Evolutionary conservation across 2,329 filamentous ascomycete species (phyloP).

Genomic region (Dendryphion nanum): DNA sequence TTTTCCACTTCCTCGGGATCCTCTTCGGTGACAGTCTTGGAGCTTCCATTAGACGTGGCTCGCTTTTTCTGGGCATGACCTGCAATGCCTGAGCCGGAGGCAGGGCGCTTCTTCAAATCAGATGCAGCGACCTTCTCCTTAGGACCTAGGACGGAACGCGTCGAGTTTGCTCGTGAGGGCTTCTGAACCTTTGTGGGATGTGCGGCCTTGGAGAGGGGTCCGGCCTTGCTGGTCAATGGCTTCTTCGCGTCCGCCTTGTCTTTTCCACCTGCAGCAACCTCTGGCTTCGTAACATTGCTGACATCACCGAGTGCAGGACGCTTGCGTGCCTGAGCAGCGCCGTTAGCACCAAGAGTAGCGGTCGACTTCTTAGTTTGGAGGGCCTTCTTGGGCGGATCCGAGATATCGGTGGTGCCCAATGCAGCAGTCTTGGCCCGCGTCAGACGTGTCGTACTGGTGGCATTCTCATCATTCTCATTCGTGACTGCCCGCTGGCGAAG

Average conservation of each 20-base stretch:
- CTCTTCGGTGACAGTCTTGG: constrained; percentile 54
- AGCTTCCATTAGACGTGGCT: constrained; percentile 53
- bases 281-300: constrained; percentile 87
- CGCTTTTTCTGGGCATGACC: constrained; percentile 67
- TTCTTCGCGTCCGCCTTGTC: constrained; percentile 70
- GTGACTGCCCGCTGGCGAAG: constrained; percentile 72
- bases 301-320: constrained; percentile 88
- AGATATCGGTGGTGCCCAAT: constrained; percentile 52
- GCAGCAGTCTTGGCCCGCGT: constrained; percentile 91
- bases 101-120: constrained; percentile 70
- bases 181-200: constrained; percentile 84
- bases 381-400: constrained; percentile 58
- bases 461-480: constrained; percentile 95
- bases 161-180: constrained; percentile 57
- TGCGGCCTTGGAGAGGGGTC: constrained; percentile 72
- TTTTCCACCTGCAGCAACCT: constrained; percentile 44
- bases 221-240: constrained; percentile 55
- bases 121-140: constrained; percentile 64
- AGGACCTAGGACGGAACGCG: constrained; percentile 60
- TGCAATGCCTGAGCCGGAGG: constrained; percentile 68
- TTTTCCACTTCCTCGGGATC: constrained; percentile 59
- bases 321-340: constrained; percentile 58
- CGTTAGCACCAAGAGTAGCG: constrained; percentile 32
- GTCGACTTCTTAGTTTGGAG: constrained; percentile 46
- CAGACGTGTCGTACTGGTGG: constrained; percentile 70